These are phyloP conservation scores for Myriosclerotinia duriaeana DNA, from an alignment of 2,329 filamentous ascomycete genomes.

Conservation along the genomic window DNA sequence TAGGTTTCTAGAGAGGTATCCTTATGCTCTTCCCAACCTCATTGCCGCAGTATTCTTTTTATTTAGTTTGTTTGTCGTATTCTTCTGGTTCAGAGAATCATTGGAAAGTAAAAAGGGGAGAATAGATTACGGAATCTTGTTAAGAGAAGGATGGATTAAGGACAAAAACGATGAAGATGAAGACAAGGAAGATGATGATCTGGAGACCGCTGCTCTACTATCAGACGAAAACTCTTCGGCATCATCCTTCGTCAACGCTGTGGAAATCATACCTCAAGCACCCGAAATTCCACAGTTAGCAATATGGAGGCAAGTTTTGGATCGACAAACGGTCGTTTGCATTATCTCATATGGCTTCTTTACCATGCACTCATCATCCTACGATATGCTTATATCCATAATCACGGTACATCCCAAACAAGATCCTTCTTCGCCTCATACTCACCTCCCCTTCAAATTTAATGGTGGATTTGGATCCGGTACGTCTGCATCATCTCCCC, in stretches of 20 bases:
- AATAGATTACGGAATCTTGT: conserved; percentile 1
- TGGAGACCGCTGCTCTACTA: conserved; percentile 3
- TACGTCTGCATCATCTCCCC: not conserved
- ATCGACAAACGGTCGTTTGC: conserved; percentile 11
- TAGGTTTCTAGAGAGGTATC: conserved; percentile 9
- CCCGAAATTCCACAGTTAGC: not conserved
- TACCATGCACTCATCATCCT: conserved; percentile 1
- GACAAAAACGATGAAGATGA: not conserved
- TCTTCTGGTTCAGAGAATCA: not conserved
- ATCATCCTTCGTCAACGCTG: not conserved
- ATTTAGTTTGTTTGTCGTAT: conserved; percentile 1
- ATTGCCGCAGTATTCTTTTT: conserved; percentile 10
- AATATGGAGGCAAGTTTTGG: conserved; percentile 4
- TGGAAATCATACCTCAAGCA: not conserved
- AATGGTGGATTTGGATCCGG: conserved; percentile 12
- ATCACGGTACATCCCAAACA: conserved; percentile 9
- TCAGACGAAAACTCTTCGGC: not conserved
- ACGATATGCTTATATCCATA: conserved; percentile 5
- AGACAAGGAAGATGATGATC: conserved; percentile 1
- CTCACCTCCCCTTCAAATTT: conserved; percentile 8
- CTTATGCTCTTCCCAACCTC: conserved; percentile 16
- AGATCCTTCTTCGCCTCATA: not conserved
- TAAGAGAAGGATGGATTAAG: not conserved
- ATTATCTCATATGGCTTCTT: conserved; percentile 4
- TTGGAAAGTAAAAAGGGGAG: conserved; percentile 1